Evolutionary conservation across 2,329 filamentous ascomycete genomes (phyloP), one percentile per base, ranked within the genome.

Genomic region (Trichothecium sympodiale): DNA sequence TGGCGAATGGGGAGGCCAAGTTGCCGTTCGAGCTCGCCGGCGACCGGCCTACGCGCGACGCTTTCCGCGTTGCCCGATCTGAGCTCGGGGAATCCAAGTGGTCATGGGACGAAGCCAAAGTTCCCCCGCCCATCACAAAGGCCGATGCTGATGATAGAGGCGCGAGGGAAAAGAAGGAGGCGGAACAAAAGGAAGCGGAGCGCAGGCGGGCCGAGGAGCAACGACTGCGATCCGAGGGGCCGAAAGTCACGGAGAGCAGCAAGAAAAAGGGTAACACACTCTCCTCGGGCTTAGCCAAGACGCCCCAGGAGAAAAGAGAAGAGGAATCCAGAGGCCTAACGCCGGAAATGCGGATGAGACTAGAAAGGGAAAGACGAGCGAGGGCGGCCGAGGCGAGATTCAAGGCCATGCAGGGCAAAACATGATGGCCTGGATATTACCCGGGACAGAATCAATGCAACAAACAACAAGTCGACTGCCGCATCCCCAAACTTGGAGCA

Each of bases 301-400:
- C 83, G 14, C 80, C 80, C 0, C 76, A 87, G 48, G 85, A 95
- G 55, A 77, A 73, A 52, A 72, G 87, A 43, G 83, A 89, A 52
- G 86, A 93, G 51, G 87, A 95, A 56, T 72, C 73, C 33, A 75
- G 85, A 43, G 88, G 89, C 0, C 66, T 96, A 62, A 93, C 84
- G 29, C 79, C 85, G 0, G 89, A 96, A 61, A 88, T 91, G 74
- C 75, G 78, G 54, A 74, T 79, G 72, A 77, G 74, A 53, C 58
- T 96, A 36, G 91, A 96, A 56, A 69, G 91, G 46, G 91, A 98
- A 61, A 69, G 87, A 47, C 80, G 89, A 51, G 91, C 91, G 4
- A 76, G 89, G 48, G 91, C 91, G 8, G 89, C 88, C 0, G 91
- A 96, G 60, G 88, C 89, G 62, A 76, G 89, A 52, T 69, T 95